Evolutionary conservation across 345 rosid species (phyloP), one percentile per base, ranked within the genome.

Genomic region (Crucihimalaya himalaica): DNA sequence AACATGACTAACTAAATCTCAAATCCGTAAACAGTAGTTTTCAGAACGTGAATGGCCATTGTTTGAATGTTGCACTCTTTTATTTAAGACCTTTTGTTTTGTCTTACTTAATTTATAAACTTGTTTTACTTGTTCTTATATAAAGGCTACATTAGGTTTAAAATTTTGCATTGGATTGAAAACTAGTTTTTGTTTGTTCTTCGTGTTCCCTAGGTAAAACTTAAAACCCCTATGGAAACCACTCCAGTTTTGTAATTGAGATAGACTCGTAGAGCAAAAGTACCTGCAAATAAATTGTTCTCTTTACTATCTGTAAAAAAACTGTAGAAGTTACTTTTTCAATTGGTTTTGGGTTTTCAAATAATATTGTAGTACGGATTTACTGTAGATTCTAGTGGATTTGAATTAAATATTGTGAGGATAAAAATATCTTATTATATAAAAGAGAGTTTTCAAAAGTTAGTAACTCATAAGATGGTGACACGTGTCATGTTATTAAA

Each of bases 1-100:
- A 76, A 78, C 75, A 83, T 86, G 8, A 61, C 52, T 8, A 80
- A 74, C 50, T 81, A 57, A 48, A 45, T 4, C 58, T 21, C 19
- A 12, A 72, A 46, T 70, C 19, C 12, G 5, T 47, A 23, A 47
- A 23, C 16, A 71, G 42, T 51, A 42, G 52, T 32, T 32, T 32
- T 16, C 40, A 25, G 35, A 66, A 52, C n/a, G 2, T 12, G 18
- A 29, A n/a, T 29, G 23, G 15, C 11, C 25, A 25, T 71, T 71
- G 31, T 59, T 71, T 37, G n/a, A 40, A 40, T 40, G 46, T 14
- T 40, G n/a, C 46, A 45, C 13, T 3, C 50, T 45, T 45, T 43
- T 45, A n/a, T 6, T 6, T 45, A 45, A 0, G 50, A 45, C 20
- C 10, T 45, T 15, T n/a, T 45, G 50, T 45, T 35, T 35, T 45